Evolutionary conservation across 345 rosid species (phyloP).

Genomic region (Psidium guajava): DNA sequence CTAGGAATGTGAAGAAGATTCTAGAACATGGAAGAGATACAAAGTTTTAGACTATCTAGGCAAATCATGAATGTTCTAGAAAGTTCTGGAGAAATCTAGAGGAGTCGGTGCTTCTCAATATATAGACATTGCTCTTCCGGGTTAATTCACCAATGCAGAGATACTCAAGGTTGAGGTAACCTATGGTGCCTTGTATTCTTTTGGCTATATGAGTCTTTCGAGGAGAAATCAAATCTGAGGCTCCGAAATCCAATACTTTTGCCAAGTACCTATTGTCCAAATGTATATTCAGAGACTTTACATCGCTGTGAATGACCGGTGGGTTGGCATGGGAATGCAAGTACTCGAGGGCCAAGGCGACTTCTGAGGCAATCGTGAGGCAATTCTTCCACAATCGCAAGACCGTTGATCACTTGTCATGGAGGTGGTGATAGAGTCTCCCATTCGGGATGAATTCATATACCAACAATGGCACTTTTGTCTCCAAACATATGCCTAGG

Average conservation of each 20-base stretch:
- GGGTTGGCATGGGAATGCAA: neutral
- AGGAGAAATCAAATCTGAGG: neutral
- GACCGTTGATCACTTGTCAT: neutral
- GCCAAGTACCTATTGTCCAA: accelerated
- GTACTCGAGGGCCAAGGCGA: neutral
- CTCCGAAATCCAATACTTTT: neutral
- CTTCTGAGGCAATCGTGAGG: neutral
- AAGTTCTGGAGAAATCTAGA: too few relatives aligned
- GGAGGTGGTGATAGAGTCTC: neutral
- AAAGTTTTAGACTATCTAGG: too few relatives aligned
- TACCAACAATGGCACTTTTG: neutral
- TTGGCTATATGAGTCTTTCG: neutral
- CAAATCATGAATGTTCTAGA: too few relatives aligned
- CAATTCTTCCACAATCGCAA: neutral
- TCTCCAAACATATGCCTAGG: neutral
- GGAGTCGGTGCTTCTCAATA: too few relatives aligned
- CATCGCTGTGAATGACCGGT: neutral
- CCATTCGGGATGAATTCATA: neutral
- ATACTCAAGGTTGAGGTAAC: neutral
- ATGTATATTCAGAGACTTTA: neutral
- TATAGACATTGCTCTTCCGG: accelerated
- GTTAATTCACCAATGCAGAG: neutral
- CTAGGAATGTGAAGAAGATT: too few relatives aligned
- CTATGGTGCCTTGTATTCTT: neutral
- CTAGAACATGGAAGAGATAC: too few relatives aligned